Evolutionary conservation across 805 yeast species (phyloP), one percentile per base, ranked within the genome.

Genomic region (Myxozyma neglecta): DNA sequence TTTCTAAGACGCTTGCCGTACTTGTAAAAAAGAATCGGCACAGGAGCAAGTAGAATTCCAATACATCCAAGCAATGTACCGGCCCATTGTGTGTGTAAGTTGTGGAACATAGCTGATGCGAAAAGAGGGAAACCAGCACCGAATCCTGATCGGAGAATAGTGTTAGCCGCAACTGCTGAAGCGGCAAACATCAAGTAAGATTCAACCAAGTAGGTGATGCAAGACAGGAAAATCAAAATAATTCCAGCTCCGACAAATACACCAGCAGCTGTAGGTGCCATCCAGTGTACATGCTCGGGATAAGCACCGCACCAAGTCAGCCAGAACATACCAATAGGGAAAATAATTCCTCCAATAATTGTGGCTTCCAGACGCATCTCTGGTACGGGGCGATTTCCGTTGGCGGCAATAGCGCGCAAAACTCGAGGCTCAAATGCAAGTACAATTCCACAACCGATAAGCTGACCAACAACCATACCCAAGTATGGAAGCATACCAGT

Each of bases 231-330:
- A 56, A 87, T 83, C 49, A 83, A 78, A 63, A 86, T 78, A 59
- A 86, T 75, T 40, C 90, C 90, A 61, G 81, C 81, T 18, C 89
- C 89, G 48, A 82, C 80, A 70, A 84, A 79, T 4, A 81, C 56
- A 68, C 88, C 85, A 46, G 86, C 81, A 42, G 81, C 75, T 1
- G 88, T 82, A 58, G 91, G 90, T 18, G 82, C 87, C 70, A 83
- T 85, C 89, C 90, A 89, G 71, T 87, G 96, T 43, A 89, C 83
- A 47, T 75, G 74, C 40, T 85, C 74, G 53, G 83, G 86, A 74
- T 85, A 91, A 65, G 83, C 81, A 71, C 96, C 97, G 9, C 93
- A 78, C 97, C 97, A 91, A 60, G 89, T 83, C 73, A 91, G 80
- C 96, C 96, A 88, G 70, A 90, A 80, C 64, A 90, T 77, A 56